Evolutionary conservation across 495 filamentous ascomycete species (phyloP).

Genomic region (Trichoderma reesei): DNA sequence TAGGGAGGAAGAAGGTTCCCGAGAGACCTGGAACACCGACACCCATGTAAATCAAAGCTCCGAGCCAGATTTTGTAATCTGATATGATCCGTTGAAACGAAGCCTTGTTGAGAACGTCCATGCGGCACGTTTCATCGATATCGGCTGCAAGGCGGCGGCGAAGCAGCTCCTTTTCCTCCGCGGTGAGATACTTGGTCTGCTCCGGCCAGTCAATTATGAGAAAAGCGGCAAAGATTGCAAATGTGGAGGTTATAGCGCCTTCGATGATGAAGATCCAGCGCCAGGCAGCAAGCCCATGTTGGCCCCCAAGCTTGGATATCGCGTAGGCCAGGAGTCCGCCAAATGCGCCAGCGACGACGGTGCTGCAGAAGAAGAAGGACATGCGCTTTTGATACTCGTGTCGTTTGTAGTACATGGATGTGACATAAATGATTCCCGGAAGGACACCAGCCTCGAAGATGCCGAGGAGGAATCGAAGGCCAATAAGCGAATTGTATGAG

Average conservation of each 20-base stretch:
- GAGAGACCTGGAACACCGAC: background rate
- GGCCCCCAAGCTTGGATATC: slow-evolving; percentile 13
- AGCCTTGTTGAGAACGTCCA: slow-evolving; percentile 28
- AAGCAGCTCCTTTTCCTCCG: slow-evolving; percentile 33
- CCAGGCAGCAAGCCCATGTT: slow-evolving; percentile 39
- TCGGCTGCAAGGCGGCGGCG: slow-evolving; percentile 31
- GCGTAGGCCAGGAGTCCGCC: slow-evolving; percentile 42
- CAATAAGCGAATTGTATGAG: slow-evolving; percentile 45
- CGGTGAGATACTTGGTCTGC: slow-evolving; percentile 37
- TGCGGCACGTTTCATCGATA: slow-evolving; percentile 26
- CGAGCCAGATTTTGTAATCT: slow-evolving; percentile 19
- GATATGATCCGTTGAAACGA: slow-evolving; percentile 34
- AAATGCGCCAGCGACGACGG: slow-evolving; percentile 53
- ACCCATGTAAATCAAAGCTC: slow-evolving; percentile 18
- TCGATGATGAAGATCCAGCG: slow-evolving; percentile 37
- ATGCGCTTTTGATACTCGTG: slow-evolving; percentile 34
- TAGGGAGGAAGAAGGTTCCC: slow-evolving; percentile 30
- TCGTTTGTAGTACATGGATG: slow-evolving; percentile 39
- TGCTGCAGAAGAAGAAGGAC: slow-evolving; percentile 54
- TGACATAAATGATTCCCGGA: slow-evolving; percentile 43
- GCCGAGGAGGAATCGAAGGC: slow-evolving; percentile 49
- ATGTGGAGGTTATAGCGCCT: slow-evolving; percentile 29
- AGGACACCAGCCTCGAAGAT: slow-evolving; percentile 53
- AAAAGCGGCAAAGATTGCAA: slow-evolving; percentile 39
- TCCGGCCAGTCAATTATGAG: slow-evolving; percentile 51